Evolutionary conservation across 371 early-diverging fungal species (phyloP).

Genomic region (Mucor mucedo): DNA sequence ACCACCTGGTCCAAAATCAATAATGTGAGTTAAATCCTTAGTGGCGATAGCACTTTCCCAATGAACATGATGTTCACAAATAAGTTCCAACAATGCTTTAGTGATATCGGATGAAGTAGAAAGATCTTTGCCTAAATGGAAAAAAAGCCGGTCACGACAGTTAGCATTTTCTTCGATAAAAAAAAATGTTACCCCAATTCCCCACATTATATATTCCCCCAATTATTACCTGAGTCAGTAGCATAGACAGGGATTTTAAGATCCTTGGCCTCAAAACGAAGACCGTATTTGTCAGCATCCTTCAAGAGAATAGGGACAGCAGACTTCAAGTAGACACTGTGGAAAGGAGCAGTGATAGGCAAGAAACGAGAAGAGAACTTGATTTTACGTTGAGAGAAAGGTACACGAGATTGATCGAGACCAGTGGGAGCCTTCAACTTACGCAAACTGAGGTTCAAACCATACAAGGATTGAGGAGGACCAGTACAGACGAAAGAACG

Average conservation of each 20-base stretch:
- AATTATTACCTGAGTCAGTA: conserved; percentile 71
- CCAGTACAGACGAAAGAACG: conserved; percentile 86
- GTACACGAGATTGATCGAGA: conserved; percentile 86
- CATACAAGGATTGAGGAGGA: conserved; percentile 88
- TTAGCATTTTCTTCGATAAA: conserved; percentile 40
- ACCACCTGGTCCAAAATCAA: conserved; percentile 96
- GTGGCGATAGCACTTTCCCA: conserved; percentile 87
- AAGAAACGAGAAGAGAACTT: conserved; percentile 87
- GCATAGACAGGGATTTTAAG: conserved; percentile 77
- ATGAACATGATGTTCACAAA: conserved; percentile 82
- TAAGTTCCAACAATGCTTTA: conserved; percentile 77
- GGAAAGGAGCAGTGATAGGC: conserved; percentile 91
- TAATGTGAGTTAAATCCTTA: conserved; percentile 80
- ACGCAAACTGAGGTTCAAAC: conserved; percentile 85
- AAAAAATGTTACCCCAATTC: conserved; percentile 42
- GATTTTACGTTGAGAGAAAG: conserved; percentile 85
- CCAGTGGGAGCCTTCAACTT: conserved; percentile 85
- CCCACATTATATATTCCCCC: conserved; percentile 31
- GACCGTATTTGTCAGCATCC: conserved; percentile 65
- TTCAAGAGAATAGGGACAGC: conserved; percentile 68
- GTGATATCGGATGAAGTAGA: conserved; percentile 62
- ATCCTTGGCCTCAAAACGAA: conserved; percentile 62
- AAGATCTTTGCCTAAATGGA: conserved; percentile 66
- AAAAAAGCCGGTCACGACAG: conserved; percentile 11
- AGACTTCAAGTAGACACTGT: conserved; percentile 72